Evolutionary conservation across 495 filamentous ascomycete species (phyloP).

Genomic region (Aspergillus olivimuriae): DNA sequence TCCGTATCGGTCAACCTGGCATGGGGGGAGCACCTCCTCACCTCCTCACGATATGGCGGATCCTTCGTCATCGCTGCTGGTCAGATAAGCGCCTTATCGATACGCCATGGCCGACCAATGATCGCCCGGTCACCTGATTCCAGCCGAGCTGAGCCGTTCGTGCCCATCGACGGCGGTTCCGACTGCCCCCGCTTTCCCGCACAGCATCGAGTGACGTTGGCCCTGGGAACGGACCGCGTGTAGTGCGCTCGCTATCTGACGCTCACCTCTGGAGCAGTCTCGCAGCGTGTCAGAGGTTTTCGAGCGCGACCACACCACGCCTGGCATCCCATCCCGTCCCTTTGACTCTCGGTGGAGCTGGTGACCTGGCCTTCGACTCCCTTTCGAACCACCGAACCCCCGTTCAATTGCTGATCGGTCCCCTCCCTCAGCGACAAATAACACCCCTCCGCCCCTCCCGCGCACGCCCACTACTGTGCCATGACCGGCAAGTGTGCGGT

Average conservation of each 20-base stretch:
- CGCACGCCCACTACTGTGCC: constrained; percentile 7
- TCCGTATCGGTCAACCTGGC: too few relatives aligned
- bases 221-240: too few relatives aligned
- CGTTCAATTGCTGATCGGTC: constrained; percentile 16
- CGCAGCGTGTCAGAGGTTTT: too few relatives aligned
- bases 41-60: constrained; percentile 2
- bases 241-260: too few relatives aligned
- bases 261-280: too few relatives aligned
- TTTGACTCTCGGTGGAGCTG: too few relatives aligned
- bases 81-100: neutral
- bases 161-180: constrained; percentile 3
- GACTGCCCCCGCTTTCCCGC: constrained; percentile 7
- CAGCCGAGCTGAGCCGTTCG: neutral
- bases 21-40: too few relatives aligned
- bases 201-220: constrained; percentile 12
- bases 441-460: constrained; percentile 9
- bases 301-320: too few relatives aligned
- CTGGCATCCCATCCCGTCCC: too few relatives aligned
- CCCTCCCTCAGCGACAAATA: neutral
- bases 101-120: neutral
- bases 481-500: constrained; percentile 10
- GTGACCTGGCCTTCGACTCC: too few relatives aligned
- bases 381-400: neutral
- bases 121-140: constrained; percentile 10
- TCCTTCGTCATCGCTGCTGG: constrained; percentile 11